Percentiles rank a stretch among this genome's conserved stretches.
Conservation (phyloP, 441 rosid species). For the Metrosideros polymorpha region DNA sequence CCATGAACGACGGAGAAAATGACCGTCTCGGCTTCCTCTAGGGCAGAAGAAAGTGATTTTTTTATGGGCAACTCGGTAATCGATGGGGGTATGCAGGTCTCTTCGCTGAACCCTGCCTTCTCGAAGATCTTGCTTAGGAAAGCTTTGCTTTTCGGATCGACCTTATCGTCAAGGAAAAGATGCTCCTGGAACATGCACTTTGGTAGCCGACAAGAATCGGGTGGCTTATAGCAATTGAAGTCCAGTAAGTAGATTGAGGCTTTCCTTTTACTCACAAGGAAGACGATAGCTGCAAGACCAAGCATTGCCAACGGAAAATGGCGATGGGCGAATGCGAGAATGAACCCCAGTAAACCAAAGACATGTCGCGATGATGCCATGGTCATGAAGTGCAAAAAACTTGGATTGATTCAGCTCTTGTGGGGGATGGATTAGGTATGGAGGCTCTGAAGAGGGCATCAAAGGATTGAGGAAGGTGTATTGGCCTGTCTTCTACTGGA, state of each 20-base stretch:
- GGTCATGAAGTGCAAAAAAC: not conserved
- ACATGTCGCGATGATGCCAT: not conserved
- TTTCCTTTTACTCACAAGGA: conserved; percentile 13
- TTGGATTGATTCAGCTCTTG: not conserved
- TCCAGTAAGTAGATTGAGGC: conserved; percentile 25
- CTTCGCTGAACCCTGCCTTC: conserved; percentile 31
- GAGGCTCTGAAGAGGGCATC: not conserved
- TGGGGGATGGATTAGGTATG: not conserved
- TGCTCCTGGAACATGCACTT: conserved; percentile 23
- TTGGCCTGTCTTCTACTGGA: not conserved
- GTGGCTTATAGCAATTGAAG: conserved; percentile 35
- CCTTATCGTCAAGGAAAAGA: conserved; percentile 8
- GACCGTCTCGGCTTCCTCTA: conserved; percentile 15
- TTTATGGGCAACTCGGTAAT: conserved; percentile 21
- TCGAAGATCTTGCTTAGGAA: conserved; percentile 28
- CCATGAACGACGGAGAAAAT: conserved; percentile 3
- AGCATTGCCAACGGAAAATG: not conserved
- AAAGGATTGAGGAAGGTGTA: not conserved
- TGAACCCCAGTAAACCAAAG: not conserved
- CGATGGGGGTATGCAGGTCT: conserved; percentile 23
- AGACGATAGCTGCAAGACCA: not conserved
- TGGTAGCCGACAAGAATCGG: conserved; percentile 25
- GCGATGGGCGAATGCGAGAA: not conserved
- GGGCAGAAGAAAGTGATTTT: conserved; percentile 10
- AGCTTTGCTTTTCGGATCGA: conserved; percentile 25